These are phyloP conservation scores for Saksenaea oblongispora DNA, from an alignment of 371 early-diverging fungal genomes.

Conservation along the genomic window DNA sequence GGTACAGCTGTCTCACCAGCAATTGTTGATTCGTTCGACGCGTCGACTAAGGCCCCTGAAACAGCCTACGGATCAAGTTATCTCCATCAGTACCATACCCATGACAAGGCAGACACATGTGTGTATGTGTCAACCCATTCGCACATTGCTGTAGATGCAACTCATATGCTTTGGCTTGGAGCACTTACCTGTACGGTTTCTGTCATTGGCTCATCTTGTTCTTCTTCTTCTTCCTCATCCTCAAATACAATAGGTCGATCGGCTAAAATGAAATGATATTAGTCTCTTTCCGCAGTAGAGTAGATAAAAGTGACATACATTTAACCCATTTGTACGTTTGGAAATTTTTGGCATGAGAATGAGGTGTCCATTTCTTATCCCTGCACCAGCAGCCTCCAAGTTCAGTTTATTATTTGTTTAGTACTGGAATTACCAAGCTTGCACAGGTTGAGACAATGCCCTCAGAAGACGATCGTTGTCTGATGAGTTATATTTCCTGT, in stretches of 20 bases:
- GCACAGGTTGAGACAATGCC: conserved; percentile 52
- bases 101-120: too few species aligned
- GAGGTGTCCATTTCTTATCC: conserved; percentile 64
- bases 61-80: neutral
- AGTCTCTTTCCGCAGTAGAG: neutral
- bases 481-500: conserved; percentile 45
- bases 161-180: neutral
- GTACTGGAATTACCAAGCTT: conserved; percentile 37
- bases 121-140: too few species aligned
- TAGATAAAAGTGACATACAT: conserved; percentile 32
- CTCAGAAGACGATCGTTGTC: conserved; percentile 49
- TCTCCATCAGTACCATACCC: neutral
- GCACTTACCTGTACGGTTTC: conserved; percentile 14
- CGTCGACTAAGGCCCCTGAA: neutral
- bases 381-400: conserved; percentile 20
- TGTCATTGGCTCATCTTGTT: conserved; percentile 11
- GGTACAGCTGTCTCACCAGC: neutral
- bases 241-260: conserved; percentile 27
- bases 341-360: conserved; percentile 47
- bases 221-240: conserved; percentile 38
- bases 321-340: conserved; percentile 61
- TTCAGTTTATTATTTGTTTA: neutral
- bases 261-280: conserved; percentile 13
- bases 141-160: neutral
- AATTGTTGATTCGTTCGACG: neutral